These are phyloP conservation scores for Coemansia sp. DNA, from an alignment of 192 early-diverging fungal species.

Conservation along the genomic window DNA sequence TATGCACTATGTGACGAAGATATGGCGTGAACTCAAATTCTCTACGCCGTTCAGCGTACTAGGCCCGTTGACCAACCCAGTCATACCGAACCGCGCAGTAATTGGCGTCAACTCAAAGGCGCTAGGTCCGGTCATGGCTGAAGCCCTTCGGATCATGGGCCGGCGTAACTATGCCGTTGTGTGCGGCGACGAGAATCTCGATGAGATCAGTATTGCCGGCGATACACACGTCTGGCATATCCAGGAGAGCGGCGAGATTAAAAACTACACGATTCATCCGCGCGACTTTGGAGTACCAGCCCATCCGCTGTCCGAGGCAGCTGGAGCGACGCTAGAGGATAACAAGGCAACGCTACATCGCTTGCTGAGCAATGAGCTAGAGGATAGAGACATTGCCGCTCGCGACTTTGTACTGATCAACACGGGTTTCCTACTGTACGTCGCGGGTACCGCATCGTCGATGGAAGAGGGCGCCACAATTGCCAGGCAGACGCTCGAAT, in stretches of 20 bases:
- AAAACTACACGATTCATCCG: conserved; percentile 67
- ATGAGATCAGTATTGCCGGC: conserved; percentile 89
- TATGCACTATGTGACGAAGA: conserved; percentile 75
- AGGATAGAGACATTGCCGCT: conserved; percentile 62
- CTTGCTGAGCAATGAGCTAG: conserved; percentile 67
- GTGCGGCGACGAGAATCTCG: conserved; percentile 85
- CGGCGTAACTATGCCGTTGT: conserved; percentile 84
- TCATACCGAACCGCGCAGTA: conserved; percentile 72
- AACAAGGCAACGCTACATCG: conserved; percentile 72
- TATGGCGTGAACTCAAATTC: conserved; percentile 83
- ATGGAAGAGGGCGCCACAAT: conserved; percentile 75
- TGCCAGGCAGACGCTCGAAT: conserved; percentile 70
- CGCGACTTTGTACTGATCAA: conserved; percentile 91
- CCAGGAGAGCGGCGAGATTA: conserved; percentile 62
- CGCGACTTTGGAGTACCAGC: conserved; percentile 78
- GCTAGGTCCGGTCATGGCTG: conserved; percentile 78
- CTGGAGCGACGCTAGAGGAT: conserved; percentile 68
- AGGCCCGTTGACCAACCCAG: conserved; percentile 90
- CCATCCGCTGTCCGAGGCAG: conserved; percentile 69
- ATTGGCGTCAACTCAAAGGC: conserved; percentile 83
- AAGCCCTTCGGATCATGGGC: conserved; percentile 77
- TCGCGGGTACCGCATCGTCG: conserved; percentile 70
- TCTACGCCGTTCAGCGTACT: conserved; percentile 92
- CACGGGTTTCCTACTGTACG: conserved; percentile 76
- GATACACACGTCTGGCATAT: conserved; percentile 87